phyloP scores from a whole-genome alignment of 805 yeast species.

The Zygoascus bituminiphila region DNA sequence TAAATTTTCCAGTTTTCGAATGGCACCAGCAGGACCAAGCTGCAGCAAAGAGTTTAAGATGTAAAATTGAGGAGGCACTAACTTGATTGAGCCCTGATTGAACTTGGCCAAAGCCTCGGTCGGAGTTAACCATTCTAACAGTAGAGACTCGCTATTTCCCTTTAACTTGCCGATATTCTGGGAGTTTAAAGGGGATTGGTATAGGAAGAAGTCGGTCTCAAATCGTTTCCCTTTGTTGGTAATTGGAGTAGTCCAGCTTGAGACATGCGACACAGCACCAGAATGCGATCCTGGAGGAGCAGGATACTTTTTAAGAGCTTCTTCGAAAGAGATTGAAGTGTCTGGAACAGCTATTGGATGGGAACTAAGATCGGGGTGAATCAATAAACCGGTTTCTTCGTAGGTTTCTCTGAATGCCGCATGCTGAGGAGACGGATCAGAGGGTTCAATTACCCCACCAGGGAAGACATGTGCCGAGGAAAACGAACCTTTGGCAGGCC shows the following conservation, averaged over 20 bases:
- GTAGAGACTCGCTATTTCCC: not conserved
- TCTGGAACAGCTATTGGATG: slow-evolving; percentile 3
- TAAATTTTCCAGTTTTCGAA: slow-evolving; percentile 10
- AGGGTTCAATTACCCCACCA: slow-evolving; percentile 25
- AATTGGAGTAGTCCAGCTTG: slow-evolving; percentile 27
- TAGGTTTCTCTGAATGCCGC: slow-evolving; percentile 28
- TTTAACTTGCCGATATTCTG: slow-evolving; percentile 6
- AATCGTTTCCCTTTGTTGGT: slow-evolving; percentile 16
- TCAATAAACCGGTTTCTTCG: slow-evolving; percentile 27
- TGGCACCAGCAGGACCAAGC: slow-evolving; percentile 11
- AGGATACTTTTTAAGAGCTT: slow-evolving; percentile 4
- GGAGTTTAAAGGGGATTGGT: slow-evolving; percentile 7
- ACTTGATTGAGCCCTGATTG: slow-evolving; percentile 14
- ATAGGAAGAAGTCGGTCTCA: slow-evolving; percentile 24
- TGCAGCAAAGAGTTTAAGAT: slow-evolving; percentile 15
- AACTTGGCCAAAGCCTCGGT: slow-evolving; percentile 17
- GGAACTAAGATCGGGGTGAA: slow-evolving; percentile 14
- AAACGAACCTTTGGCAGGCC: slow-evolving; percentile 25
- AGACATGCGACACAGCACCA: slow-evolving; percentile 12
- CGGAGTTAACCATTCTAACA: slow-evolving; percentile 25
- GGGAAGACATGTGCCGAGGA: slow-evolving; percentile 27
- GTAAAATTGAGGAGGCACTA: slow-evolving; percentile 29
- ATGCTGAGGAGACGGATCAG: slow-evolving; percentile 19
- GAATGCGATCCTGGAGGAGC: not conserved
- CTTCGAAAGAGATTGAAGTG: not conserved